Percentiles rank a stretch among this genome's conserved stretches.
Conservation (phyloP, 345 rosid genomes). For the Ceriops zippeliana region DNA sequence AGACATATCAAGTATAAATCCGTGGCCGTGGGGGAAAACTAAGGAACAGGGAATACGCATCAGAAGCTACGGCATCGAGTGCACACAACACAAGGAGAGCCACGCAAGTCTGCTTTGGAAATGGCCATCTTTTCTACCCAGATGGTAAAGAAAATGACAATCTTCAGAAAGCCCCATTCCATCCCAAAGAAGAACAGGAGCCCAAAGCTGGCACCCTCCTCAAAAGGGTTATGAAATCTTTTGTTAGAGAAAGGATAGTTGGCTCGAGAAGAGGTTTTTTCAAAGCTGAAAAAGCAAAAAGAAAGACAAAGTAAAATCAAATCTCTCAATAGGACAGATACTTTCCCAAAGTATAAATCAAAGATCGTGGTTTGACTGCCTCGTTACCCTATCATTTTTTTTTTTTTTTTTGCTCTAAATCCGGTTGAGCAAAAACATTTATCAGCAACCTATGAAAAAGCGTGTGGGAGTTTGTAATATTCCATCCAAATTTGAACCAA, state of each 20-base stretch:
- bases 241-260: slow-evolving; percentile 4
- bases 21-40: no score
- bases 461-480: background rate
- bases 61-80: no score
- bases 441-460: no score
- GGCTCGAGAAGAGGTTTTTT: slow-evolving; percentile 2
- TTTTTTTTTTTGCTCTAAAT: slow-evolving; percentile 7
- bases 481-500: background rate
- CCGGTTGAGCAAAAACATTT: background rate
- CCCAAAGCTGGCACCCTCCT: background rate
- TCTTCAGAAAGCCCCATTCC: background rate
- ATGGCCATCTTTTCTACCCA: no score
- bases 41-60: no score
- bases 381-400: slow-evolving; percentile 2
- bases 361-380: slow-evolving; percentile 43
- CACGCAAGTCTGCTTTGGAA: no score
- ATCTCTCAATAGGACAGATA: slow-evolving; percentile 24
- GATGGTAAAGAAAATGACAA: no score
- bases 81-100: no score
- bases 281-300: slow-evolving; percentile 40
- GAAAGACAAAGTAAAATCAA: slow-evolving; percentile 16
- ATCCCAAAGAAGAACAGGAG: background rate
- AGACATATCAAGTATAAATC: no score
- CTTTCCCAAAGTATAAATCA: slow-evolving; percentile 40
- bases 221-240: slow-evolving; percentile 2